Conservation (phyloP, 2,329 filamentous ascomycete species). For the Botrytis elliptica region DNA sequence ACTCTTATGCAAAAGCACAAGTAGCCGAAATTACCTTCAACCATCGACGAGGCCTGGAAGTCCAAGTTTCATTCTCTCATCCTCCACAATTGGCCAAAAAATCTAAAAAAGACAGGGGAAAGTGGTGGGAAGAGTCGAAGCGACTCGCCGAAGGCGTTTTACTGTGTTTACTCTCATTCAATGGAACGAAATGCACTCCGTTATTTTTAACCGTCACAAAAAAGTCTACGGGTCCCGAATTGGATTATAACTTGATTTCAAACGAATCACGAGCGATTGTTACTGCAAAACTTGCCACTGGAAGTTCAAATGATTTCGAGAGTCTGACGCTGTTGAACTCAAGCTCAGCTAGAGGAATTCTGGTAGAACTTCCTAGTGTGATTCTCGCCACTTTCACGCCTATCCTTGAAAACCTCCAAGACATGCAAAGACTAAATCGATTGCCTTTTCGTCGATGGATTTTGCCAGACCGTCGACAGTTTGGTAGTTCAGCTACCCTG, state of each 20-base stretch:
- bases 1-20: not conserved
- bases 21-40: not conserved
- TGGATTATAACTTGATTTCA: not conserved
- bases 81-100: not conserved
- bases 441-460: conserved; percentile 19
- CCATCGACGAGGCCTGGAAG: not conserved
- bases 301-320: not conserved
- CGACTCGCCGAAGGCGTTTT: not conserved
- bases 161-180: not conserved
- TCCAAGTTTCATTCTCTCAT: not conserved
- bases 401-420: conserved; percentile 16
- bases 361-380: conserved; percentile 11
- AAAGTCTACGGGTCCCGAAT: not conserved
- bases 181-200: not conserved
- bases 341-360: not conserved
- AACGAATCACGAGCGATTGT: not conserved
- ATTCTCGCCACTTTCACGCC: conserved; percentile 12
- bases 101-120: not conserved
- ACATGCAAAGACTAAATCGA: not conserved
- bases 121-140: not conserved
- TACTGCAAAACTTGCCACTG: not conserved
- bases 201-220: not conserved
- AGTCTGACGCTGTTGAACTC: not conserved
- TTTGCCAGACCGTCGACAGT: conserved; percentile 1
- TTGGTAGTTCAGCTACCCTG: not conserved